These are phyloP conservation scores for Termitomyces sp. DNA, from an alignment of 768 basidiomycete species.

Conservation along the genomic window DNA sequence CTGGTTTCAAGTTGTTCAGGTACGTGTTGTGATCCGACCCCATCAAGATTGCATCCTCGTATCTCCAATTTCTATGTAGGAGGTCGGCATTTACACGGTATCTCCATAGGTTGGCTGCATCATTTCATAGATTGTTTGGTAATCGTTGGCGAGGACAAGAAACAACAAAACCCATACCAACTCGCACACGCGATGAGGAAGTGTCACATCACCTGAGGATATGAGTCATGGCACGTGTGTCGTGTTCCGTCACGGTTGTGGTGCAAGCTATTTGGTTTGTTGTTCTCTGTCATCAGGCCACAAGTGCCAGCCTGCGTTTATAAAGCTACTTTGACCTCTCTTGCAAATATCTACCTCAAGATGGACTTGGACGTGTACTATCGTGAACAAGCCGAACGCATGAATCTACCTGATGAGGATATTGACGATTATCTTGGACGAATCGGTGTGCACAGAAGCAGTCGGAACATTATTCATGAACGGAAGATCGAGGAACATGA, in stretches of 20 bases:
- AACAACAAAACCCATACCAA: neutral
- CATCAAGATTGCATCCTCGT: neutral
- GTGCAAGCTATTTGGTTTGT: too few relatives aligned
- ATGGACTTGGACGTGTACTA: constrained; percentile 43
- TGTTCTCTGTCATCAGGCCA: constrained; percentile 1
- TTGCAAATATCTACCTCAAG: constrained; percentile 11
- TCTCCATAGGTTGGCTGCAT: neutral
- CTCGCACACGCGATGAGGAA: neutral
- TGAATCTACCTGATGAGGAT: constrained; percentile 50
- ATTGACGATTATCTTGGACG: constrained; percentile 39
- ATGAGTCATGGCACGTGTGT: constrained; percentile 1
- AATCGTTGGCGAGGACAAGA: neutral
- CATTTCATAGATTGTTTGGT: neutral
- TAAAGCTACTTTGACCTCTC: constrained; percentile 5
- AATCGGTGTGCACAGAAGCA: constrained; percentile 16
- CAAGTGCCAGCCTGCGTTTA: neutral
- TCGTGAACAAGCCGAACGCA: constrained; percentile 45
- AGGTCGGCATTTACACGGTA: neutral
- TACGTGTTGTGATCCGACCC: neutral
- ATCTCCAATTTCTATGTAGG: neutral
- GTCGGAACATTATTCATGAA: neutral
- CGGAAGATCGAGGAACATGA: neutral
- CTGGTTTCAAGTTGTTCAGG: neutral
- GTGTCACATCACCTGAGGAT: neutral
- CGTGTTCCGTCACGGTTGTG: constrained; percentile 1